Evolutionary conservation across 1,284 basidiomycete species (phyloP).

Genomic region (Moniliella sp.): DNA sequence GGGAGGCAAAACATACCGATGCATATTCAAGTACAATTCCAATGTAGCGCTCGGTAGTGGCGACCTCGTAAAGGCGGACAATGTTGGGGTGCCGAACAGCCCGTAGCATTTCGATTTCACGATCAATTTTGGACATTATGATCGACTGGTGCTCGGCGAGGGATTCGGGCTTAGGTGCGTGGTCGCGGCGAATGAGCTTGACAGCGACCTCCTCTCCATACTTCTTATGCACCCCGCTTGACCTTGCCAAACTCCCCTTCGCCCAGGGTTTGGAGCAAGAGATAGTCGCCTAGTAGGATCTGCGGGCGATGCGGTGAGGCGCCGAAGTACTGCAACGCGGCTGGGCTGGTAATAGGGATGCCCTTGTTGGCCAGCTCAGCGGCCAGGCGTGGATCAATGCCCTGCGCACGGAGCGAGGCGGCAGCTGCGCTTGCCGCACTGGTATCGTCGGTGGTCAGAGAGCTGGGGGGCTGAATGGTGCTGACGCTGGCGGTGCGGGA

Average conservation of each 20-base stretch:
- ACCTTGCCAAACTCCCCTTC: conserved; percentile 99
- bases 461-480: no score
- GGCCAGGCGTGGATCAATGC: not conserved
- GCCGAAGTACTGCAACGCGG: conserved; percentile 30
- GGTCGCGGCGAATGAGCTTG: conserved; percentile 83
- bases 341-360: conserved; percentile 26
- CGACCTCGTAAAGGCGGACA: conserved; percentile 89
- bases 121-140: conserved; percentile 79
- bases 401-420: not conserved
- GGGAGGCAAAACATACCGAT: conserved; percentile 43
- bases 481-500: no score
- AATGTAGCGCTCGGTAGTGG: conserved; percentile 98
- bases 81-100: conserved; percentile 91
- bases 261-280: conserved; percentile 37
- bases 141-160: conserved; percentile 38
- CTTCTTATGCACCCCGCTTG: conserved; percentile 72
- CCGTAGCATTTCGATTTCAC: conserved; percentile 90
- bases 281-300: conserved; percentile 32
- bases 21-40: conserved; percentile 98
- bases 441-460: no score
- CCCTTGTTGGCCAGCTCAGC: conserved; percentile 13
- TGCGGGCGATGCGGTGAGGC: conserved; percentile 30
- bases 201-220: conserved; percentile 98
- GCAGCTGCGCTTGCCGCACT: no score
- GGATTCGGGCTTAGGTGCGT: conserved; percentile 60